Percentiles rank a stretch among this genome's conserved stretches.
Conservation (phyloP, 768 basidiomycete genomes). For the Psilocybe cyanescens region DNA sequence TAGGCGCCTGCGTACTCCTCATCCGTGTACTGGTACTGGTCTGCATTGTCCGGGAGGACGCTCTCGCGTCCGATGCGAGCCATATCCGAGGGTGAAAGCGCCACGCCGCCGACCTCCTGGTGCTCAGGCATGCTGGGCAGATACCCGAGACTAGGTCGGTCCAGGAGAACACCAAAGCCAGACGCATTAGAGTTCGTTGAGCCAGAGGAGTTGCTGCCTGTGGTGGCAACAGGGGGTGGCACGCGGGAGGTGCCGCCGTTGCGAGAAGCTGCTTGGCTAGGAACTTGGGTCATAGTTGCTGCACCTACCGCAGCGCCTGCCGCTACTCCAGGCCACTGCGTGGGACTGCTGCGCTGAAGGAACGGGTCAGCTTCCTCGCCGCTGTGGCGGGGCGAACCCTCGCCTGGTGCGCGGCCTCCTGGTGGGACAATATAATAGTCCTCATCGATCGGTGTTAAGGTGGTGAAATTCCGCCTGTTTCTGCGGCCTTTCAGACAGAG, state of each 20-base stretch:
- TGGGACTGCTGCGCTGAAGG: conserved; percentile 41
- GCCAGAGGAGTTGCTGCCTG: conserved; percentile 40
- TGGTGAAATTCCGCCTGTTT: conserved; percentile 38
- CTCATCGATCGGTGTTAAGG: conserved; percentile 37
- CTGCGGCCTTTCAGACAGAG: conserved; percentile 55
- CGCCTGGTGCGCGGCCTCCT: conserved; percentile 49
- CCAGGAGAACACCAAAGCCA: conserved; percentile 46
- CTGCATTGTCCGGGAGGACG: conserved; percentile 31
- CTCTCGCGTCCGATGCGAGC: conserved; percentile 38
- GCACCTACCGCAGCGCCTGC: conserved; percentile 11
- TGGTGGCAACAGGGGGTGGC: conserved; percentile 36
- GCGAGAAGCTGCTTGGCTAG: conserved; percentile 27
- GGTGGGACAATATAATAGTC: conserved; percentile 43
- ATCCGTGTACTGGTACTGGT: conserved; percentile 23
- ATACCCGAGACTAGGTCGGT: conserved; percentile 43
- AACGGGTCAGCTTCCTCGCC: conserved; percentile 75
- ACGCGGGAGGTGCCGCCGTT: conserved; percentile 28
- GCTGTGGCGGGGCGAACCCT: conserved; percentile 69
- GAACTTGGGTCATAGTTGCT: conserved; percentile 20
- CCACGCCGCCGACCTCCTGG: conserved; percentile 32
- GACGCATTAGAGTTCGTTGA: conserved; percentile 48
- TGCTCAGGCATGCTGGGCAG: conserved; percentile 35
- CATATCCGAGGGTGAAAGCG: conserved; percentile 41
- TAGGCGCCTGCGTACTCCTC: conserved; percentile 32
- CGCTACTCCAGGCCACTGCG: conserved; percentile 11